phyloP scores from a whole-genome alignment of 257 asterid genomes.

The Solanum phureja region DNA sequence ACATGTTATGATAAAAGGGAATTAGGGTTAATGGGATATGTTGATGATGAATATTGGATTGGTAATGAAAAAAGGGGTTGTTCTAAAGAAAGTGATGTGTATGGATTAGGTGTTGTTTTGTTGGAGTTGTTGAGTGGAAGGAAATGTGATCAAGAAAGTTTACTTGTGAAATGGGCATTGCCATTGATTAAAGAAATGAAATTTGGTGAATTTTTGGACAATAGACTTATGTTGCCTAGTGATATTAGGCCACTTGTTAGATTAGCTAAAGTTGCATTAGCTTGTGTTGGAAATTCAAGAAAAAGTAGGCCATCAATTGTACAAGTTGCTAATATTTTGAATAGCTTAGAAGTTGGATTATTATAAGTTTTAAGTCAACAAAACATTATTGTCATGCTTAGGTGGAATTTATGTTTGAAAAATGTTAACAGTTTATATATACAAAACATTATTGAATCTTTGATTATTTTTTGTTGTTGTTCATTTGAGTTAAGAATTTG shows the following conservation, averaged over 20 bases:
- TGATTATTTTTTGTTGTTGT: not conserved
- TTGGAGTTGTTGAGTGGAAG: conserved; percentile 78
- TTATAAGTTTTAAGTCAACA: not conserved
- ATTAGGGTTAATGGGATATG: conserved; percentile 44
- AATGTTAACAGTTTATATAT: not conserved
- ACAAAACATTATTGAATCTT: not conserved
- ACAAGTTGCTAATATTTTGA: conserved; percentile 57
- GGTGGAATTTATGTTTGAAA: not conserved
- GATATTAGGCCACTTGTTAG: conserved; percentile 47
- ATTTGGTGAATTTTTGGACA: conserved; percentile 57
- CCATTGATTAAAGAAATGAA: conserved; percentile 63
- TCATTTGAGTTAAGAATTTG: not conserved
- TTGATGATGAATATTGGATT: conserved; percentile 50
- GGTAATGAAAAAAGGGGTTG: conserved; percentile 22
- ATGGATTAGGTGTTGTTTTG: conserved; percentile 72
- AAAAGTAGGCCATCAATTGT: conserved; percentile 42
- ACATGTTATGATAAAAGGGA: conserved; percentile 28
- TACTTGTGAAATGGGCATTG: conserved; percentile 55
- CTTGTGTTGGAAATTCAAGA: conserved; percentile 70
- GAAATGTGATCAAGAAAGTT: conserved; percentile 29
- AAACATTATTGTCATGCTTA: not conserved
- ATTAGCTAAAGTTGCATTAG: conserved; percentile 59
- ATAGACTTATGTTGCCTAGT: conserved; percentile 35
- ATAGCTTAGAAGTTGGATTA: conserved; percentile 29
- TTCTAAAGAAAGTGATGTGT: conserved; percentile 73